Conservation (phyloP, 768 basidiomycete genomes). For the Macrolepiota albuminosa region DNA sequence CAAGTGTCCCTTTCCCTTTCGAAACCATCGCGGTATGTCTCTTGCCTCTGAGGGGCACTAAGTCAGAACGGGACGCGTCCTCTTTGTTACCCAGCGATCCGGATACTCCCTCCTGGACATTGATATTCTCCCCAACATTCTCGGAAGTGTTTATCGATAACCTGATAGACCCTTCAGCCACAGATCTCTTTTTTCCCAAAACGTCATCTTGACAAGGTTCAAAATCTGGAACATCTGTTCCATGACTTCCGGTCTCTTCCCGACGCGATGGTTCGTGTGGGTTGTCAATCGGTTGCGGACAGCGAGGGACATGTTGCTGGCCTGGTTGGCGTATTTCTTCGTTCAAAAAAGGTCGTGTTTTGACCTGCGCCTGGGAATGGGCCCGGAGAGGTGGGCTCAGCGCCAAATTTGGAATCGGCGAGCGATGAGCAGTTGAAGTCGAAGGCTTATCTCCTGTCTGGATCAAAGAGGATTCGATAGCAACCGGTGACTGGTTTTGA, state of each 20-base stretch:
- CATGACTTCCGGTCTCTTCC: slow-evolving; percentile 19
- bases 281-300: not conserved
- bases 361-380: slow-evolving; percentile 6
- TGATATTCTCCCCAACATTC: slow-evolving; percentile 23
- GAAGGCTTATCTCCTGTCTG: not conserved
- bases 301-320: slow-evolving; percentile 6
- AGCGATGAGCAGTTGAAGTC: not conserved
- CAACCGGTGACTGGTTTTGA: not conserved
- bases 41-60: slow-evolving; percentile 16
- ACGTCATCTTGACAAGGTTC: slow-evolving; percentile 40
- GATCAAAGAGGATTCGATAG: not conserved
- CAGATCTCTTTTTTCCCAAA: not conserved
- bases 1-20: slow-evolving; percentile 9
- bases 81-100: slow-evolving; percentile 23
- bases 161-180: not conserved
- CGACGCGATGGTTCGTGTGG: slow-evolving; percentile 2
- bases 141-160: not conserved
- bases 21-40: slow-evolving; percentile 6
- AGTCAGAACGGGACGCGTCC: slow-evolving; percentile 40
- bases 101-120: slow-evolving; percentile 12
- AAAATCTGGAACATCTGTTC: slow-evolving; percentile 58
- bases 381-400: not conserved
- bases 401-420: not conserved
- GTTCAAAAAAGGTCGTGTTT: slow-evolving; percentile 20
- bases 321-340: slow-evolving; percentile 7